phyloP scores from a whole-genome alignment of 2,329 filamentous ascomycete genomes.

The Xylariaceae sp. region DNA sequence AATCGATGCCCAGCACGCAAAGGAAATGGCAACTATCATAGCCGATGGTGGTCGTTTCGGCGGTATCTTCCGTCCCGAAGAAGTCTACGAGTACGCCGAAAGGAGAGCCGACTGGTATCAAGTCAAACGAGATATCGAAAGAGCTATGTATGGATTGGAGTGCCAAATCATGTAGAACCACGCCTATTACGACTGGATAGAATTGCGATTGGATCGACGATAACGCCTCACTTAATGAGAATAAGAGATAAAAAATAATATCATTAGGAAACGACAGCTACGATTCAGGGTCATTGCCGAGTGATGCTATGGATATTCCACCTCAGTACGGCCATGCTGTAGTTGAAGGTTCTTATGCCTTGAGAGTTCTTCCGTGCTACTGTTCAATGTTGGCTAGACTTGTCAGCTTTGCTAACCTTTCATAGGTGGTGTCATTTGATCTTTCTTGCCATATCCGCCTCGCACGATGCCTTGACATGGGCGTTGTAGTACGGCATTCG shows the following conservation, averaged over 20 bases:
- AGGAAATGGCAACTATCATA: slow-evolving; percentile 92
- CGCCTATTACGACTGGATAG: background rate
- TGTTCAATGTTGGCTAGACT: background rate
- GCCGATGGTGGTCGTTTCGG: slow-evolving; percentile 85
- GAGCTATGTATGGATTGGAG: slow-evolving; percentile 94
- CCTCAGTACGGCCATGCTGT: background rate
- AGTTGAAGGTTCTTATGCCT: background rate
- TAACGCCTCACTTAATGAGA: background rate
- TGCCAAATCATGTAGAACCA: slow-evolving; percentile 68
- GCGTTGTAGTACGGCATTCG: too few relatives aligned
- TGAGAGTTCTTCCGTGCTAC: background rate
- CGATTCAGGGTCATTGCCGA: background rate
- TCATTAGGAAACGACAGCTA: background rate
- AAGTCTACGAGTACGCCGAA: slow-evolving; percentile 97
- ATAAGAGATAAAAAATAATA: background rate
- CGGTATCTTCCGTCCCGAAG: slow-evolving; percentile 89
- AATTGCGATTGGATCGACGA: background rate
- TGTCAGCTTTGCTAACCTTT: background rate
- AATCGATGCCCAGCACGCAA: slow-evolving; percentile 79
- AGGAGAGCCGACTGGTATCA: slow-evolving; percentile 91
- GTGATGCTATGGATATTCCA: background rate
- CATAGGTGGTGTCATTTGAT: background rate
- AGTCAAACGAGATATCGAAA: slow-evolving; percentile 82
- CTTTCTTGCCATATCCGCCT: too few relatives aligned
- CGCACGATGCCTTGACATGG: too few relatives aligned